These are phyloP conservation scores for Epichloe aotearoae DNA, from an alignment of 2,329 filamentous ascomycete genomes.

Conservation along the genomic window DNA sequence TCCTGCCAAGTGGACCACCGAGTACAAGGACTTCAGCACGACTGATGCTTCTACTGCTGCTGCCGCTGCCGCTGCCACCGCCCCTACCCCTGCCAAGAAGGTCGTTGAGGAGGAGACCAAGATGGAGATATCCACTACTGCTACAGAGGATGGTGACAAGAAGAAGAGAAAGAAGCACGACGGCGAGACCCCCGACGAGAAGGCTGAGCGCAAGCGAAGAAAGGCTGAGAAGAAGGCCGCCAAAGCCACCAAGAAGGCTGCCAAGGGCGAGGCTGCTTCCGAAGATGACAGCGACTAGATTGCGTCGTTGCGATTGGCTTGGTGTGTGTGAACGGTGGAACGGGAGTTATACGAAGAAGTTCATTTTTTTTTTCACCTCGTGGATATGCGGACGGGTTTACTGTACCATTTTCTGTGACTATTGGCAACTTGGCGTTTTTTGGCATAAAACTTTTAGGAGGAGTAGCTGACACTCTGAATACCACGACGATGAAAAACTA, in stretches of 20 bases:
- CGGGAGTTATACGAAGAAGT: constrained; percentile 2
- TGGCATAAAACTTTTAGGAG: constrained; percentile 9
- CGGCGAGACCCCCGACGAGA: constrained; percentile 59
- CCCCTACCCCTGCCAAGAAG: constrained; percentile 13
- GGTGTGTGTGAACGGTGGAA: neutral
- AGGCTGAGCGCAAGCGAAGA: constrained; percentile 45
- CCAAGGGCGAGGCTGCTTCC: constrained; percentile 36
- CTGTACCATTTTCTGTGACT: constrained; percentile 11
- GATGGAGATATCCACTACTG: constrained; percentile 21
- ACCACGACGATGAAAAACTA: neutral
- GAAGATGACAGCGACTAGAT: constrained; percentile 23
- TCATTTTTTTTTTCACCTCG: neutral
- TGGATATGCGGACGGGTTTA: constrained; percentile 10
- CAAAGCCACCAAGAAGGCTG: constrained; percentile 42
- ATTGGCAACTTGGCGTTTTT: constrained; percentile 13
- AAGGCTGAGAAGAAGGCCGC: constrained; percentile 48
- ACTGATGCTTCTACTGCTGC: constrained; percentile 32
- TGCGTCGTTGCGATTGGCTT: neutral
- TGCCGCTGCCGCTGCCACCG: constrained; percentile 28
- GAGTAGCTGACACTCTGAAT: constrained; percentile 3
- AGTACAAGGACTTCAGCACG: constrained; percentile 81
- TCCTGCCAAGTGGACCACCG: constrained; percentile 79
- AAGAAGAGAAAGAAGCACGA: constrained; percentile 73
- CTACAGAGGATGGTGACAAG: constrained; percentile 40
- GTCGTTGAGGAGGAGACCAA: constrained; percentile 24